A percentile compares a stretch with the other conserved stretches of the same genome.
phyloP scores from a whole-genome alignment of 345 rosid genomes.

The Gossypium turneri region DNA sequence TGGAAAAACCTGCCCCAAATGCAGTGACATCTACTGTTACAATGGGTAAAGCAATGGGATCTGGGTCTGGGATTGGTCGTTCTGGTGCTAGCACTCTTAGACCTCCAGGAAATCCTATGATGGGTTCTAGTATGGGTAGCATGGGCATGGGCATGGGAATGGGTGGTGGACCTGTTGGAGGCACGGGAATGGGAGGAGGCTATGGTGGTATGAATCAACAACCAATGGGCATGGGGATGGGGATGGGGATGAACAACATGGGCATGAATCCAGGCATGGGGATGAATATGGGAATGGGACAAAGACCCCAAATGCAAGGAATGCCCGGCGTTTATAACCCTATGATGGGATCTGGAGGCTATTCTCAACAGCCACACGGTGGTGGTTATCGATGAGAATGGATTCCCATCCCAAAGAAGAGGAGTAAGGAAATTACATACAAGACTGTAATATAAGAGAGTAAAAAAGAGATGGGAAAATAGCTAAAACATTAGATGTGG shows the following conservation, averaged over 20 bases:
- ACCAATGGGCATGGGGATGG: conserved; percentile 29
- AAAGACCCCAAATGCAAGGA: conserved; percentile 64
- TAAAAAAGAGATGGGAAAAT: conserved; percentile 11
- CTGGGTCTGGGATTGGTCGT: conserved; percentile 93
- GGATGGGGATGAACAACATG: conserved; percentile 41
- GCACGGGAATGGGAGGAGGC: conserved; percentile 36
- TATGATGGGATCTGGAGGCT: conserved; percentile 72
- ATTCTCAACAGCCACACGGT: conserved; percentile 76
- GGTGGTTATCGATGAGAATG: conserved; percentile 66
- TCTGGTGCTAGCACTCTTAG: conserved; percentile 57
- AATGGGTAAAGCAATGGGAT: conserved; percentile 99
- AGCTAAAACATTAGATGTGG: conserved; percentile 9
- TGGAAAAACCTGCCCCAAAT: conserved; percentile 59
- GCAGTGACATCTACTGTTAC: conserved; percentile 65
- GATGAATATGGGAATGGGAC: conserved; percentile 51
- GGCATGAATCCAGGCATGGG: conserved; percentile 34
- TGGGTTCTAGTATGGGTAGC: conserved; percentile 50
- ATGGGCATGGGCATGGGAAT: conserved; percentile 47
- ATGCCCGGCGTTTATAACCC: conserved; percentile 60
- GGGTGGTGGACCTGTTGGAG: conserved; percentile 37
- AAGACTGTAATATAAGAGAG: conserved; percentile 9
- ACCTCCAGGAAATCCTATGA: conserved; percentile 53
- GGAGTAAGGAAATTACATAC: conserved; percentile 4
- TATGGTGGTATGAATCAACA: conserved; percentile 21
- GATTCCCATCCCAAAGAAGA: neutral